A percentile compares a stretch with the other conserved stretches of the same genome.
Conservation (phyloP, 106 monocot genomes). For the Triglochin maritima region DNA sequence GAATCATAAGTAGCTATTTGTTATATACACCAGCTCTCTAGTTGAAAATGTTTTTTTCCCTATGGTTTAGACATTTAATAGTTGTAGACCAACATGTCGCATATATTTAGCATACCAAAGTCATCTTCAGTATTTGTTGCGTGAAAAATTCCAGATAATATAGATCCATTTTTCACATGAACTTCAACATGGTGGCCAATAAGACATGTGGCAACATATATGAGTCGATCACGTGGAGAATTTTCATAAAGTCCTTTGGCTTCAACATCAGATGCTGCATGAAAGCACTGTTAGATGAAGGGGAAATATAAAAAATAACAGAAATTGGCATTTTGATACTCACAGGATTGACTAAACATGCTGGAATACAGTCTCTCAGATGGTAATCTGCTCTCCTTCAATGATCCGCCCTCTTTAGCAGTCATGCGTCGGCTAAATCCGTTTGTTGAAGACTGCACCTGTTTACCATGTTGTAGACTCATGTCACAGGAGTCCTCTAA, state of each 20-base stretch:
- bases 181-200: slow-evolving; percentile 74
- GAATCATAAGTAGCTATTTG: no score
- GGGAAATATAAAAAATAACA: background rate
- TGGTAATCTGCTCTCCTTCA: slow-evolving; percentile 31
- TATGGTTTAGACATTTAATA: no score
- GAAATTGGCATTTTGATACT: background rate
- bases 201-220: slow-evolving; percentile 49
- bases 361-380: slow-evolving; percentile 28
- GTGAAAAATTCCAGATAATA: slow-evolving; percentile 82
- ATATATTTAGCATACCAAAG: slow-evolving; percentile 35
- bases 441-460: slow-evolving; percentile 12
- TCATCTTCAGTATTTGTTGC: slow-evolving; percentile 66
- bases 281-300: background rate
- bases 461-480: no score
- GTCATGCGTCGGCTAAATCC: slow-evolving; percentile 37
- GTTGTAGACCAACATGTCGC: no score
- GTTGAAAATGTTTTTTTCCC: no score
- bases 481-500: no score
- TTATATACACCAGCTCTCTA: no score
- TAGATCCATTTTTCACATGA: slow-evolving; percentile 82
- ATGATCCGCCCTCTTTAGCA: slow-evolving; percentile 35
- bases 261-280: slow-evolving; percentile 36
- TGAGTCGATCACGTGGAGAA: slow-evolving; percentile 59
- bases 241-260: slow-evolving; percentile 22
- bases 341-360: slow-evolving; percentile 28